Evolutionary conservation across 768 basidiomycete genomes (phyloP).

Genomic region (Rhodotorula paludigena): DNA sequence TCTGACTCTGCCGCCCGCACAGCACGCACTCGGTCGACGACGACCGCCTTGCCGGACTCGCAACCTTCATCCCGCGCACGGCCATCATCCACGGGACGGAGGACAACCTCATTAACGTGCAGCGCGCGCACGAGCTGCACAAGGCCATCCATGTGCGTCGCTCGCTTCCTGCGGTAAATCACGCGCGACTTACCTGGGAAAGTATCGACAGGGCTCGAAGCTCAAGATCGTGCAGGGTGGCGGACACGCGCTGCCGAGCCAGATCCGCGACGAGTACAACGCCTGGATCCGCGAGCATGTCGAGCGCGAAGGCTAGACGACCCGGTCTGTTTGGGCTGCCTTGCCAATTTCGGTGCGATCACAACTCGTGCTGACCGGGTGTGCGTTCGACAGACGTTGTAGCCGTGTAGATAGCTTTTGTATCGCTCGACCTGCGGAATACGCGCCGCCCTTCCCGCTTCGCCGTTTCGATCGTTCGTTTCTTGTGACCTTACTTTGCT

Average conservation of each 20-base stretch:
- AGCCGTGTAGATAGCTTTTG: no score
- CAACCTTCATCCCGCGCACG: not conserved
- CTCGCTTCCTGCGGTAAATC: not conserved
- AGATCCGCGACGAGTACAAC: slow-evolving; percentile 29
- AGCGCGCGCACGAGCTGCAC: slow-evolving; percentile 26
- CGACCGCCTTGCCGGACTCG: not conserved
- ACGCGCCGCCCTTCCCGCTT: no score
- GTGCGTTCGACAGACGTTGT: no score
- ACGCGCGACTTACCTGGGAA: not conserved
- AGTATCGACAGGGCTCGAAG: slow-evolving; percentile 11
- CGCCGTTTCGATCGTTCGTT: no score
- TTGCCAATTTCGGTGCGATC: no score
- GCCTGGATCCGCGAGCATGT: slow-evolving; percentile 17
- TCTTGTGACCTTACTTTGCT: no score
- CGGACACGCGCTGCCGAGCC: slow-evolving; percentile 25
- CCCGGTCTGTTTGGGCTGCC: no score
- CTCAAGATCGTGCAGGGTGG: slow-evolving; percentile 20
- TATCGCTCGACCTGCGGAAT: no score
- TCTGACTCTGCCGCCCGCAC: not conserved
- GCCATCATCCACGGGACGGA: slow-evolving; percentile 36
- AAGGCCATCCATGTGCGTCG: slow-evolving; percentile 18
- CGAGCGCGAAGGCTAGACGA: not conserved
- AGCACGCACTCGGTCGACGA: slow-evolving; percentile 18
- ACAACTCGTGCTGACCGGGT: no score
- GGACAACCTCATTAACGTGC: slow-evolving; percentile 33